Evolutionary conservation across 2,329 filamentous ascomycete genomes (phyloP).

Genomic region (Hymenoscyphus scutula): DNA sequence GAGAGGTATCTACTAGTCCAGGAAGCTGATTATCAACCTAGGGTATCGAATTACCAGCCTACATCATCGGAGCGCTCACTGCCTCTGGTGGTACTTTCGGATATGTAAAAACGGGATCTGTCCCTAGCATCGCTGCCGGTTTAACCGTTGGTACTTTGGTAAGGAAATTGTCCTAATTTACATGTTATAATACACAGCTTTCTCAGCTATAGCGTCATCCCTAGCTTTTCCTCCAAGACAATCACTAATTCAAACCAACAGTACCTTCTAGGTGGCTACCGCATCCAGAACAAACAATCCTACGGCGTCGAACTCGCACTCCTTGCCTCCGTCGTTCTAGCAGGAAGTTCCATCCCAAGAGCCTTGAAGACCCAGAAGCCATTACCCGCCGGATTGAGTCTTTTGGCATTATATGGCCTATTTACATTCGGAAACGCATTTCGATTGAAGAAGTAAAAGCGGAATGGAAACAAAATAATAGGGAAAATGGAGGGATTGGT

Average conservation of each 20-base stretch:
- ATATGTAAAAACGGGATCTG: conserved; percentile 78
- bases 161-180: conserved; percentile 26
- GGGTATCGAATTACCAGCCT: conserved; percentile 62
- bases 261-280: conserved; percentile 75
- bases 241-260: conserved; percentile 6
- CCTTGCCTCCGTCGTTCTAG: conserved; percentile 81
- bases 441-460: conserved; percentile 28
- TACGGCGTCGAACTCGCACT: conserved; percentile 90
- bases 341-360: conserved; percentile 78
- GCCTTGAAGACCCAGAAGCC: conserved; percentile 83
- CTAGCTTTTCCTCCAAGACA: background rate
- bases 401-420: conserved; percentile 76
- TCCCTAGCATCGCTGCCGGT: conserved; percentile 84
- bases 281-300: conserved; percentile 69
- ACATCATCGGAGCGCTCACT: conserved; percentile 76
- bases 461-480: background rate
- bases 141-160: conserved; percentile 72
- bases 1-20: background rate
- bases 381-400: conserved; percentile 74
- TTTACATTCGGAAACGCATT: conserved; percentile 75
- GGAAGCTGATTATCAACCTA: conserved; percentile 17
- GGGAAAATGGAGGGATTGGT: background rate
- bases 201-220: background rate
- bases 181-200: conserved; percentile 1
- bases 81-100: conserved; percentile 85